These are phyloP conservation scores for Fusarium tjaetaba DNA, from an alignment of 2,329 filamentous ascomycete species.

Conservation along the genomic window DNA sequence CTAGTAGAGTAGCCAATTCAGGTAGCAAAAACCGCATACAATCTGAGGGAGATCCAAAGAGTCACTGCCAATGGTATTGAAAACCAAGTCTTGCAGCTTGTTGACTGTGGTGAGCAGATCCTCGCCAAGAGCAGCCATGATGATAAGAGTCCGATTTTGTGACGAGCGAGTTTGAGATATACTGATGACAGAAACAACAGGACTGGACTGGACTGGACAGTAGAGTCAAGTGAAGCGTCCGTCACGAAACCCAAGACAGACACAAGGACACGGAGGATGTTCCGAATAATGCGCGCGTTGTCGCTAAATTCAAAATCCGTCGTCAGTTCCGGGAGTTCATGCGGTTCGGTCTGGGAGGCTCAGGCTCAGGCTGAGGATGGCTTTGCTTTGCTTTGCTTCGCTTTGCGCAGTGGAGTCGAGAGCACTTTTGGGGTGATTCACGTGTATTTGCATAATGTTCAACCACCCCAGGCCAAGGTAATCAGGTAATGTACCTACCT, in stretches of 20 bases:
- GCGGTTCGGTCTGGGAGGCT: conserved; percentile 34
- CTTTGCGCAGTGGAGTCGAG: conserved; percentile 28
- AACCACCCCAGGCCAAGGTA: neutral
- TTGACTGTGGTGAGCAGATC: conserved; percentile 96
- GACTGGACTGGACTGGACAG: conserved; percentile 17
- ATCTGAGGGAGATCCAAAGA: conserved; percentile 98
- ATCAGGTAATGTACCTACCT: too few relatives aligned
- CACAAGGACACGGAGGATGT: conserved; percentile 25
- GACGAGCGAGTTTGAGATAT: conserved; percentile 16
- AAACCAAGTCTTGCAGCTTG: conserved; percentile 97
- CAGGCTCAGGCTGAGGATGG: conserved; percentile 16
- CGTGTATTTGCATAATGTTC: conserved; percentile 38
- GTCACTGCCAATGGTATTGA: conserved; percentile 99
- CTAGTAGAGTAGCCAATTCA: conserved; percentile 17
- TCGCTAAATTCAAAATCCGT: conserved; percentile 41
- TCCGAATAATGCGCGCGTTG: conserved; percentile 42
- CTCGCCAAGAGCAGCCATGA: conserved; percentile 94
- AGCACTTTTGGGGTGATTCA: conserved; percentile 32
- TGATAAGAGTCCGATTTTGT: conserved; percentile 40
- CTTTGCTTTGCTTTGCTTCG: conserved; percentile 20
- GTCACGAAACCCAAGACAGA: conserved; percentile 21
- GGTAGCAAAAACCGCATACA: conserved; percentile 65
- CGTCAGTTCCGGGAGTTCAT: conserved; percentile 45
- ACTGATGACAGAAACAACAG: conserved; percentile 25
- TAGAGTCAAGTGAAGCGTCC: conserved; percentile 35